Evolutionary conservation across 305 asterid species (phyloP), one percentile per base, ranked within the genome.

Genomic region (Fraxinus nigra): DNA sequence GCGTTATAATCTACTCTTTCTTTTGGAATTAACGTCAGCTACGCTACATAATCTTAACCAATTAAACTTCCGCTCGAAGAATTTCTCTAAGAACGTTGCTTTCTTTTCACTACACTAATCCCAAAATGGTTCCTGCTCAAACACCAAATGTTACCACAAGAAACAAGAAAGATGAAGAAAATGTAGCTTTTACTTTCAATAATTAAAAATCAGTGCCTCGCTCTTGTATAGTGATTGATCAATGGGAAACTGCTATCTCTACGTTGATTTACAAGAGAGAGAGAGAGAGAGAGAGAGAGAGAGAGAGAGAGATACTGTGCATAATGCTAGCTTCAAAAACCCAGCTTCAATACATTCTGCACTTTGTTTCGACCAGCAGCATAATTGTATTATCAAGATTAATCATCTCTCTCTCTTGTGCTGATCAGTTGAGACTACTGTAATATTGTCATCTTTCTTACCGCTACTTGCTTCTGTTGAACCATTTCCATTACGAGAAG

Each of bases 401-500:
- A 37, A 84, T 84, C 80, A 72, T 65, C 80, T 75, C 78, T 72
- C 8, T 83, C 80, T 72, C 8, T 83, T 86, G 48, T 79, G 77
- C 38, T 79, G 88, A 76, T 86, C 92, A 18, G 28, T 77, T 30
- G 89, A 75, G 26, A 59, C 72, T 75, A 80, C 87, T 16, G 83
- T 59, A 14, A 8, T 75, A 34, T 82, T 86, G 34, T 87, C 89
- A 69, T 87, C 86, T 73, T 76, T 84, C 77, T 80, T 77, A 34
- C 85, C 89, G 28, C 69, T 82, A 54, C 87, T 72, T 34, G 86
- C 77, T 11, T 79, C 76, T 1, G 89, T 78, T 3, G 91, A 76
- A 43, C 87, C 88, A 65, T 86, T 89, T 20, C 93, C 92, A 82
- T 91, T 89, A 14, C 89, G 89, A 82, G 80, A 30, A 9, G 87